phyloP scores from a whole-genome alignment of 495 filamentous ascomycete species.

The Glonium stellatum region DNA sequence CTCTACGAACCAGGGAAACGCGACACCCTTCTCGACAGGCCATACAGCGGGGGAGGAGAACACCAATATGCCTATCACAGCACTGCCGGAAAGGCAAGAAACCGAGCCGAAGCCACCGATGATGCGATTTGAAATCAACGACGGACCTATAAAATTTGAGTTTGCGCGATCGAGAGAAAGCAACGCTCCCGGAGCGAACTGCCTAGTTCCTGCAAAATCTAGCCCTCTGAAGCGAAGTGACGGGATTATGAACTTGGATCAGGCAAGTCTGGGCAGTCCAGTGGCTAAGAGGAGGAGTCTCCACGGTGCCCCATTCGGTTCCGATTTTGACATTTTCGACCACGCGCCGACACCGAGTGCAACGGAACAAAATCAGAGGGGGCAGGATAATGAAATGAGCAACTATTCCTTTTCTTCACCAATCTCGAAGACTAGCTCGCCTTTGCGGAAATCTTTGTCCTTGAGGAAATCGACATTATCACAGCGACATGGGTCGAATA shows the following conservation, averaged over 20 bases:
- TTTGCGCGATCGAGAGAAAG: conserved; percentile 29
- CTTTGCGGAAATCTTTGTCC: conserved; percentile 19
- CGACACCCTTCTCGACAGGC: conserved; percentile 41
- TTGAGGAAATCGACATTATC: conserved; percentile 81
- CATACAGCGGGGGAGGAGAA: conserved; percentile 48
- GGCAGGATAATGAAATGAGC: conserved; percentile 6
- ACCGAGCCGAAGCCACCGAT: conserved; percentile 10
- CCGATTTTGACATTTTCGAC: conserved; percentile 69
- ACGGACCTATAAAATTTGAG: conserved; percentile 35
- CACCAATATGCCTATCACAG: conserved; percentile 13
- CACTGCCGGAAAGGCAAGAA: conserved; percentile 1
- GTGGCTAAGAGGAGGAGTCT: conserved; percentile 81
- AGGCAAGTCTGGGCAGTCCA: conserved; percentile 68
- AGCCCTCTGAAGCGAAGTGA: conserved; percentile 93
- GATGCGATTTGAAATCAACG: conserved; percentile 21
- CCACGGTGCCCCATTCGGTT: conserved; percentile 55
- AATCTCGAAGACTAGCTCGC: conserved; percentile 40
- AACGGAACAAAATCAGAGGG: not conserved
- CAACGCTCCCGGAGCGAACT: conserved; percentile 26
- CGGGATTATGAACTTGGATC: conserved; percentile 79
- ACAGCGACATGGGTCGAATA: conserved; percentile 52
- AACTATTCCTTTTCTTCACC: conserved; percentile 33
- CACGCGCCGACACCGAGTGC: conserved; percentile 29
- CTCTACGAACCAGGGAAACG: conserved; percentile 64
- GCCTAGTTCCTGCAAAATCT: conserved; percentile 49